Conservation (phyloP, 2,329 filamentous ascomycete species). For the Teratosphaeria zuluensis region DNA sequence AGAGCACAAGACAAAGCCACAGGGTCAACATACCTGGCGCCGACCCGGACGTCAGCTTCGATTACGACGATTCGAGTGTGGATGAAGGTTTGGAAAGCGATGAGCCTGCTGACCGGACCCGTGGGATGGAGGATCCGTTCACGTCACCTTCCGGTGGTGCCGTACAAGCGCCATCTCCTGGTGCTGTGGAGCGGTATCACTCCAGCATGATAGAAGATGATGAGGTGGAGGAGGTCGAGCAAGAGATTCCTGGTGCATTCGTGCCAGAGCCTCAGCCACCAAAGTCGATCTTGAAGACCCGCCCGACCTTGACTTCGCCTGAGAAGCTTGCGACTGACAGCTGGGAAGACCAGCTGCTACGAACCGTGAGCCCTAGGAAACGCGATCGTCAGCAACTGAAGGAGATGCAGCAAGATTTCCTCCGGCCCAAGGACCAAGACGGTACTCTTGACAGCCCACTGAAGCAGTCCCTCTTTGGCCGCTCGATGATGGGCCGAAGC, state of each 20-base stretch:
- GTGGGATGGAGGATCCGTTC: conserved; percentile 15
- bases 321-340: conserved; percentile 57
- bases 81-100: conserved; percentile 32
- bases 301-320: conserved; percentile 40
- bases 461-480: conserved; percentile 78
- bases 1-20: conserved; percentile 30
- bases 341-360: conserved; percentile 89
- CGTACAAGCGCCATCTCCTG: conserved; percentile 20
- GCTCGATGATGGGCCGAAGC: conserved; percentile 28
- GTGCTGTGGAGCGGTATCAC: conserved; percentile 18
- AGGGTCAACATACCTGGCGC: conserved; percentile 56
- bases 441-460: conserved; percentile 36
- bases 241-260: conserved; percentile 71
- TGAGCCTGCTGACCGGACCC: conserved; percentile 16
- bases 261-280: conserved; percentile 56
- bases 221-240: conserved; percentile 66
- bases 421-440: conserved; percentile 38
- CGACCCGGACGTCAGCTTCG: conserved; percentile 49
- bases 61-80: conserved; percentile 32
- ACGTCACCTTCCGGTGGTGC: conserved; percentile 16
- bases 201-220: conserved; percentile 27
- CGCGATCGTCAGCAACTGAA: conserved; percentile 67
- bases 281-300: conserved; percentile 41
- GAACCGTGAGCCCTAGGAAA: conserved; percentile 89
- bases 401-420: conserved; percentile 53